Conservation (phyloP, 768 basidiomycete species). For the Amanita rubescens region DNA sequence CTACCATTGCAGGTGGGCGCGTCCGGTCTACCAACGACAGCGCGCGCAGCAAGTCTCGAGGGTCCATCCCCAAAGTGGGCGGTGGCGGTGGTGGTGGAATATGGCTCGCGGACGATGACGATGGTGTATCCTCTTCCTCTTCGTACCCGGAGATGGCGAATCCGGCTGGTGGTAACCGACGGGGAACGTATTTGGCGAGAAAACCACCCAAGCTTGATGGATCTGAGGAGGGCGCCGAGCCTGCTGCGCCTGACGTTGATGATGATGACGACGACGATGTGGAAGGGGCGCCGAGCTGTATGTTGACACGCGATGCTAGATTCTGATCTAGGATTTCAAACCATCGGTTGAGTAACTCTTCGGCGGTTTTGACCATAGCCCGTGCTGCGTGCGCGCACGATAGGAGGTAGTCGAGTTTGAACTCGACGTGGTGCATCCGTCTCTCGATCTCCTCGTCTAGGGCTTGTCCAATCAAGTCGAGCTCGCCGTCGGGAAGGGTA, state of each 20-base stretch:
- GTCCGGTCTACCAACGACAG: slow-evolving; percentile 60
- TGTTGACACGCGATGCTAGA: slow-evolving; percentile 40
- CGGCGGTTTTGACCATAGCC: slow-evolving; percentile 43
- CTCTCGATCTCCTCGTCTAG: slow-evolving; percentile 26
- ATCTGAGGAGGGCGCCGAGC: slow-evolving; percentile 4
- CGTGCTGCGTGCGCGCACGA: slow-evolving; percentile 45
- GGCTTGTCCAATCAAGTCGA: slow-evolving; percentile 7
- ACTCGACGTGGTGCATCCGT: slow-evolving; percentile 44
- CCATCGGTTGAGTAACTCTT: slow-evolving; percentile 54
- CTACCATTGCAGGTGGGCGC: slow-evolving; percentile 57
- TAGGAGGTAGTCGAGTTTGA: slow-evolving; percentile 53
- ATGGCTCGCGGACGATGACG: not conserved
- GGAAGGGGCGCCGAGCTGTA: slow-evolving; percentile 6
- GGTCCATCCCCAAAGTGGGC: not conserved
- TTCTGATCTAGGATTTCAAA: slow-evolving; percentile 49
- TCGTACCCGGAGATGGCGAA: not conserved
- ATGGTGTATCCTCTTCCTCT: not conserved
- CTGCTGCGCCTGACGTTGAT: slow-evolving; percentile 10
- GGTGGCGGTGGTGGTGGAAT: not conserved
- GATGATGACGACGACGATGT: slow-evolving; percentile 3
- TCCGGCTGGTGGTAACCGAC: not conserved
- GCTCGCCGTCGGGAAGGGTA: not conserved
- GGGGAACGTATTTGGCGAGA: slow-evolving; percentile 10
- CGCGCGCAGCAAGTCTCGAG: slow-evolving; percentile 44
- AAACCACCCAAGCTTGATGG: slow-evolving; percentile 21